A percentile compares a stretch with the other conserved stretches of the same genome.
Conservation (phyloP, 805 yeast species). For the Alloascoidea hylecoeti region DNA sequence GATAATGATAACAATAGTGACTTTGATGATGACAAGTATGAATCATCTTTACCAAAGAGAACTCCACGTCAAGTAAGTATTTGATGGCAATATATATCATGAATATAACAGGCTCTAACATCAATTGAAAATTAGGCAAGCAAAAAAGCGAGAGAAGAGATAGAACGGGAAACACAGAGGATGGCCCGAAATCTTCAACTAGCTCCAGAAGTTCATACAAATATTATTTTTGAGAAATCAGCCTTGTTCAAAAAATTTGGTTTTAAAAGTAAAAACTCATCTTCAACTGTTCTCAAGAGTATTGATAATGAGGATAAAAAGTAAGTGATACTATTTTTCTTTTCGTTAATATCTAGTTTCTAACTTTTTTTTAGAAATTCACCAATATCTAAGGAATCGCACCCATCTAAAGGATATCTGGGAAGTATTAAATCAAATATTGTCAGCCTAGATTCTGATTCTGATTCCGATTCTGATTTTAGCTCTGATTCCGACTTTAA, state of each 20-base stretch:
- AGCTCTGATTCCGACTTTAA: constrained; percentile 1
- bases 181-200: background rate
- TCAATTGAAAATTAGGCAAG: background rate
- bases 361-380: too few species aligned
- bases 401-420: too few species aligned
- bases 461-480: constrained; percentile 1
- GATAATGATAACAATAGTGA: background rate
- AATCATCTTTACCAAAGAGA: background rate
- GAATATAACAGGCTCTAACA: background rate
- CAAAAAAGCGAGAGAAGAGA: constrained; percentile 1
- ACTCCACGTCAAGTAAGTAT: background rate
- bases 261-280: background rate
- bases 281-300: too few species aligned
- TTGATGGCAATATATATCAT: background rate
- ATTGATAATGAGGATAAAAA: too few species aligned
- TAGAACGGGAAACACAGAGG: constrained; percentile 2
- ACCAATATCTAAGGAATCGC: too few species aligned
- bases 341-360: too few species aligned
- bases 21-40: background rate
- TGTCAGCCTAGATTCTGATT: constrained; percentile 1
- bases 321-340: too few species aligned
- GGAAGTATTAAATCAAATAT: too few species aligned
- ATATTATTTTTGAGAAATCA: constrained; percentile 1
- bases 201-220: constrained; percentile 1
- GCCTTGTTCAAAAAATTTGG: constrained; percentile 1